Conservation (phyloP, 2,329 filamentous ascomycete genomes). For the Pseudopyrenochaeta lycopersici region DNA sequence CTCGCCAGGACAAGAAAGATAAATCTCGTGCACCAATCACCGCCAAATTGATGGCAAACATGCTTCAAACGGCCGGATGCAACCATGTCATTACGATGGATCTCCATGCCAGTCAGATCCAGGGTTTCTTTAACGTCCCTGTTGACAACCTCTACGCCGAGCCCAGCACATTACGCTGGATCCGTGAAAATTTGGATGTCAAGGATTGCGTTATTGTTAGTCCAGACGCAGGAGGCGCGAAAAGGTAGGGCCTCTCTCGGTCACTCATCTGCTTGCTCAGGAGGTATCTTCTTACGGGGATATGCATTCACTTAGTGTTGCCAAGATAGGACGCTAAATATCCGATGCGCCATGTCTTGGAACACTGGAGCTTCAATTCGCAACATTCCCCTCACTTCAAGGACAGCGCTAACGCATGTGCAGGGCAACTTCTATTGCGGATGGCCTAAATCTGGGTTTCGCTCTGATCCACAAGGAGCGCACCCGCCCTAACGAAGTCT, state of each 20-base stretch:
- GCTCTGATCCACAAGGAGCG: constrained; percentile 98
- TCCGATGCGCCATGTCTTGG: constrained; percentile 1
- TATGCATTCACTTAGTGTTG: not conserved
- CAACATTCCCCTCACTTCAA: not conserved
- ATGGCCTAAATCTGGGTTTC: constrained; percentile 88
- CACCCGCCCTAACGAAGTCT: constrained; percentile 88
- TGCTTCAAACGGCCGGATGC: constrained; percentile 94
- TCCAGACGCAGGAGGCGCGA: constrained; percentile 93
- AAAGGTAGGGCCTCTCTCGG: constrained; percentile 65
- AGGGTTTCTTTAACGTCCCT: constrained; percentile 91
- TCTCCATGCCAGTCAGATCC: constrained; percentile 90
- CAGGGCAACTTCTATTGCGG: constrained; percentile 89
- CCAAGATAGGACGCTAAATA: not conserved
- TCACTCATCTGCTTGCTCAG: not conserved
- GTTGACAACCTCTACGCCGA: constrained; percentile 90
- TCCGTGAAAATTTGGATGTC: constrained; percentile 82
- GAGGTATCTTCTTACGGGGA: not conserved
- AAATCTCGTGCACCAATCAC: constrained; percentile 95
- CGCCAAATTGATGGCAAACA: constrained; percentile 94
- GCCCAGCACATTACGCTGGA: constrained; percentile 90
- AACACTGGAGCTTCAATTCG: constrained; percentile 3
- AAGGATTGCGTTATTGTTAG: constrained; percentile 92
- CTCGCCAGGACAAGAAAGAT: constrained; percentile 97
- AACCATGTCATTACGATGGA: constrained; percentile 97
- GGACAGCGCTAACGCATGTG: constrained; percentile 19